Evolutionary conservation across 208 protist genomes (phyloP), one percentile per base, ranked within the genome.

Genomic region (Wallacemonas sp.): DNA sequence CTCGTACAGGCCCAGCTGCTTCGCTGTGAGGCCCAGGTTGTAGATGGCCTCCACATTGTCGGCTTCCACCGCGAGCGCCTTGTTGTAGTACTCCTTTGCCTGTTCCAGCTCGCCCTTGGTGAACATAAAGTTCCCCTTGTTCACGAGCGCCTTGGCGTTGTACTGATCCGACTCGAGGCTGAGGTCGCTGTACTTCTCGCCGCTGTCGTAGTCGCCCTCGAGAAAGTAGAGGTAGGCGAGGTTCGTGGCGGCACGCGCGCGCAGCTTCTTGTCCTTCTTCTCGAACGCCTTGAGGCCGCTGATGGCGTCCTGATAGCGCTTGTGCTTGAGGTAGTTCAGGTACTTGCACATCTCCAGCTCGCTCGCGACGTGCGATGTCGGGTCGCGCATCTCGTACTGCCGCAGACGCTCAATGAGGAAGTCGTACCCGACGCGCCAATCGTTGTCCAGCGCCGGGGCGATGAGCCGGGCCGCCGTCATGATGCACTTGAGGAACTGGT

Each of bases 221-320:
- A 99, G 86, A 77, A 99, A 99, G 88, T 99, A 99, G 23, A 99
- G 80, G 71, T 98, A 99, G 8, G 96, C 94, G 21, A 99, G 78
- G 83, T 99, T 99, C 47, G 96, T 99, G 56, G 98, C 94, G 17
- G 97, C 97, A 6, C 87, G 84, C 29, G 91, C 90, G 36, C 87
- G 82, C 47, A 98, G 86, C 27, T 77, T 65, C 69, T 87, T 88
- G 75, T 99, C 96, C 80, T 98, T 96, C 81, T 98, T 98, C 78
- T 99, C 97, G 61, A 98, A 99, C 12, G 80, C 78, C 74, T 98
- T 98, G 38, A 99, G 83, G 27, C 91, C 85, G 67, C 87, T 93
- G 65, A 98, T 97, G 17, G 97, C 96, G 61, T 97, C 86, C 56
- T 92, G 80, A 80, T 96, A 98, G 70, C 90, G 79, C 76, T 96